Conservation (phyloP, 345 rosid species). For the Rubroshorea leprosula region DNA sequence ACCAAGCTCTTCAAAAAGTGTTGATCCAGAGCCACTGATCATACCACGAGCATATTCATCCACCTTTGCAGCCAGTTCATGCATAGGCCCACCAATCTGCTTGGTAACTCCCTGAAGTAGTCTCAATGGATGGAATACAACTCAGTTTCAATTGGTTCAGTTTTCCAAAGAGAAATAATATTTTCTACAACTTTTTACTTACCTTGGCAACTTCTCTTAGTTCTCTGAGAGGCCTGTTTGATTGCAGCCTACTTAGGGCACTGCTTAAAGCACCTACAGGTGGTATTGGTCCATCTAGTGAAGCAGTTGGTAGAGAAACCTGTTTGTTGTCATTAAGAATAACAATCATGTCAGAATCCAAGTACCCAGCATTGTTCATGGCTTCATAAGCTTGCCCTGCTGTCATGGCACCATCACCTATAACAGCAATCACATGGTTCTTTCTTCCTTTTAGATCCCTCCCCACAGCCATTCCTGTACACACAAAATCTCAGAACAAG, state of each 20-base stretch:
- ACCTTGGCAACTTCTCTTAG: constrained; percentile 98
- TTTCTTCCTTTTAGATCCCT: constrained; percentile 77
- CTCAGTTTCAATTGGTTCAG: constrained; percentile 3
- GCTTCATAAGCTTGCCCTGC: constrained; percentile 99
- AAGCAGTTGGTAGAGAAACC: constrained; percentile 92
- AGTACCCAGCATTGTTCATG: constrained; percentile 94
- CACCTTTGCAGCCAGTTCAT: constrained; percentile 88
- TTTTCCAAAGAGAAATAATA: background rate
- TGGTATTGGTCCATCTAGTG: constrained; percentile 81
- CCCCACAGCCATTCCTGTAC: too few relatives aligned
- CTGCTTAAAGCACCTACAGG: constrained; percentile 99
- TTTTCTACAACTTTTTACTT: background rate
- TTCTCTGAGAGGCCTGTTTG: constrained; percentile 87
- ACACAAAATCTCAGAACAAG: too few relatives aligned
- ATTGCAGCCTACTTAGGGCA: constrained; percentile 88
- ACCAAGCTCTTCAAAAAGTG: constrained; percentile 94
- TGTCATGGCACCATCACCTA: constrained; percentile 98
- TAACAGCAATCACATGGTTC: constrained; percentile 74
- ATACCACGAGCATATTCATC: constrained; percentile 97
- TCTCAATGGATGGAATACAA: constrained; percentile 8
- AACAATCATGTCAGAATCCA: constrained; percentile 94
- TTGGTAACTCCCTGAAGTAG: constrained; percentile 75
- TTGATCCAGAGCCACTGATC: constrained; percentile 94
- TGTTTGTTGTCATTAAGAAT: constrained; percentile 96
- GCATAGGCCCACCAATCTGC: constrained; percentile 89